These are phyloP conservation scores for Clohesyomyces aquaticus DNA, from an alignment of 495 filamentous ascomycete species.

Conservation along the genomic window DNA sequence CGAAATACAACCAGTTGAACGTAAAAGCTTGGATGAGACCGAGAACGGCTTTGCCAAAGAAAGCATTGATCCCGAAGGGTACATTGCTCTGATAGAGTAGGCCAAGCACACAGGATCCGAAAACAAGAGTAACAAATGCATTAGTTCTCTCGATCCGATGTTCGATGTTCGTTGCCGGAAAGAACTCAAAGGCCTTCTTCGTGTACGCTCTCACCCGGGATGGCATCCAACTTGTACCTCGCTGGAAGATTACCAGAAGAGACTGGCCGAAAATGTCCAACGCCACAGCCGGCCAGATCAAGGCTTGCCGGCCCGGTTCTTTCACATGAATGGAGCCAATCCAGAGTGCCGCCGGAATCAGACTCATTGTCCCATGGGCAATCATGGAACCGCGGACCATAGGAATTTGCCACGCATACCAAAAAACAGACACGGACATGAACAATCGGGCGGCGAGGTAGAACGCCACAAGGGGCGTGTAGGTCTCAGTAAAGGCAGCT, in stretches of 20 bases:
- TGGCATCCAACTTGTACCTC: slow-evolving; percentile 38
- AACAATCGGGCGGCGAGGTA: slow-evolving; percentile 60
- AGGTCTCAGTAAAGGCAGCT: slow-evolving; percentile 55
- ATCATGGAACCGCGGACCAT: slow-evolving; percentile 61
- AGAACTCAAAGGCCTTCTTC: slow-evolving; percentile 57
- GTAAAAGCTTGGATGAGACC: slow-evolving; percentile 61
- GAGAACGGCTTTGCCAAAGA: slow-evolving; percentile 62
- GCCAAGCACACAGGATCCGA: slow-evolving; percentile 62
- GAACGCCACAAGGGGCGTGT: slow-evolving; percentile 57
- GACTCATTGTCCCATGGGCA: slow-evolving; percentile 44
- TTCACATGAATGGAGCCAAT: slow-evolving; percentile 58
- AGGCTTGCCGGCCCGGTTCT: slow-evolving; percentile 49
- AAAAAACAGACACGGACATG: slow-evolving; percentile 50
- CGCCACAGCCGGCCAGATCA: slow-evolving; percentile 57
- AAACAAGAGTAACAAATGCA: slow-evolving; percentile 63
- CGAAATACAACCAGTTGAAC: slow-evolving; percentile 69
- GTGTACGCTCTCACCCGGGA: slow-evolving; percentile 39
- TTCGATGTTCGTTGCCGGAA: slow-evolving; percentile 61
- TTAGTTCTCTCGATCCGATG: slow-evolving; percentile 63
- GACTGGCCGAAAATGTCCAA: slow-evolving; percentile 51
- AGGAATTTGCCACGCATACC: slow-evolving; percentile 53
- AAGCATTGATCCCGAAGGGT: slow-evolving; percentile 58
- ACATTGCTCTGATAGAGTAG: slow-evolving; percentile 59
- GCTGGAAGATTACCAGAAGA: slow-evolving; percentile 44
- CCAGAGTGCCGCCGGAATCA: slow-evolving; percentile 55